Conservation (phyloP, 352 stramenopile genomes). For the Pythium utonaiense region DNA sequence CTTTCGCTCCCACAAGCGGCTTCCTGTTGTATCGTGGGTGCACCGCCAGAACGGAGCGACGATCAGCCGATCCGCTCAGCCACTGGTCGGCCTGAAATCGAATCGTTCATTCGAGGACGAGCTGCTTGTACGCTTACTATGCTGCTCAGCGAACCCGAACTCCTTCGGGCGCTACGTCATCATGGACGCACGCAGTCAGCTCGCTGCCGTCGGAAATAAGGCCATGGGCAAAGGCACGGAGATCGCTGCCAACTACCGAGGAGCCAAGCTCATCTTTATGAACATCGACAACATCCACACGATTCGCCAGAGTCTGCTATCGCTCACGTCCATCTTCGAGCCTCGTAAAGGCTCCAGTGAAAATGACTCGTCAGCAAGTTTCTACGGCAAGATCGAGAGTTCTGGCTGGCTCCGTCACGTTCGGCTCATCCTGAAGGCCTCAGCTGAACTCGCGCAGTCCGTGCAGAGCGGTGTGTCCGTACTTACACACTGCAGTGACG, state of each 20-base stretch:
- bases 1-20: constrained; percentile 65
- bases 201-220: constrained; percentile 84
- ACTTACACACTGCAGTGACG: constrained; percentile 98
- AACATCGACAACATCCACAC: constrained; percentile 99
- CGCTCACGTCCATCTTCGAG: constrained; percentile 78
- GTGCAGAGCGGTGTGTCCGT: constrained; percentile 94
- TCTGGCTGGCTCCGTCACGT: constrained; percentile 96
- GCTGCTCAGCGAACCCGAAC: constrained; percentile 50
- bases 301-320: constrained; percentile 92
- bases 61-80: constrained; percentile 80
- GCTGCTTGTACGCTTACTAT: constrained; percentile 62
- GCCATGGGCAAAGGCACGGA: constrained; percentile 95
- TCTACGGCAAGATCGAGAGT: constrained; percentile 89
- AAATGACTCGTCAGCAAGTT: constrained; percentile 75
- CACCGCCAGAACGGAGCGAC: constrained; percentile 69
- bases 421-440: constrained; percentile 90
- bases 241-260: constrained; percentile 93
- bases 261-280: constrained; percentile 94
- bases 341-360: constrained; percentile 72
- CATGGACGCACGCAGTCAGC: constrained; percentile 80
- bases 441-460: constrained; percentile 90
- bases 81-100: constrained; percentile 77
- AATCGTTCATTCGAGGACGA: constrained; percentile 75
- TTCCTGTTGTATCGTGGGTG: constrained; percentile 77
- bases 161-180: constrained; percentile 66